Conservation (phyloP, 108 stramenopile genomes). For the Nitzschia inconspicua region DNA sequence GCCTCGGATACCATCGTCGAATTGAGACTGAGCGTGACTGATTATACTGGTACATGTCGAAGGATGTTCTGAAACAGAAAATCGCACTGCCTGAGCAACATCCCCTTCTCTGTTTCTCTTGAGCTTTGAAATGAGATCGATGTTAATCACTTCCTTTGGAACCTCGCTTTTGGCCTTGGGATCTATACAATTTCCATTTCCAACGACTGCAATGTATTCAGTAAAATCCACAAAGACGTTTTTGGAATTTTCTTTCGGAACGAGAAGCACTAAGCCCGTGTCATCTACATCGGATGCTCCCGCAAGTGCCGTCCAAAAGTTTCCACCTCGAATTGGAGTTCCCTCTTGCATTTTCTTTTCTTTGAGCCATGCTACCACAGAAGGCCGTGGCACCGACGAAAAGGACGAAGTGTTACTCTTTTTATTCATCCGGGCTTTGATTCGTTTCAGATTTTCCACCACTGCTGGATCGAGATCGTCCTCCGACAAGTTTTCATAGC, state of each 20-base stretch:
- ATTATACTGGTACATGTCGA: constrained; percentile 61
- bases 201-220: constrained; percentile 70
- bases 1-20: constrained; percentile 70
- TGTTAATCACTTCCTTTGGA: constrained; percentile 16
- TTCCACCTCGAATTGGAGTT: constrained; percentile 72
- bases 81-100: constrained; percentile 50
- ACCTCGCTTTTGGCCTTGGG: constrained; percentile 21
- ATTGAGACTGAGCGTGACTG: constrained; percentile 48
- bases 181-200: constrained; percentile 59
- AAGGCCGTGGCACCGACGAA: constrained; percentile 44
- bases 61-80: constrained; percentile 42
- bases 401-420: constrained; percentile 18
- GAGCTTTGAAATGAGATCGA: constrained; percentile 55
- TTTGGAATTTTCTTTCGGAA: constrained; percentile 44
- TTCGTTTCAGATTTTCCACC: constrained; percentile 27
- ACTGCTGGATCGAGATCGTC: constrained; percentile 7
- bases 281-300: constrained; percentile 80
- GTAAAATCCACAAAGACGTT: constrained; percentile 53
- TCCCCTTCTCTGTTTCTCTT: constrained; percentile 60
- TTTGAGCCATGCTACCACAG: constrained; percentile 75
- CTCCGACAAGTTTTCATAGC: constrained; percentile 8
- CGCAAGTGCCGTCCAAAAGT: constrained; percentile 75
- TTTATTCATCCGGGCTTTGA: constrained; percentile 13
- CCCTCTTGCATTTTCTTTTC: constrained; percentile 59
- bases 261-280: constrained; percentile 68